Evolutionary conservation across 345 rosid species (phyloP).

Genomic region (Populus ilicifolia): DNA sequence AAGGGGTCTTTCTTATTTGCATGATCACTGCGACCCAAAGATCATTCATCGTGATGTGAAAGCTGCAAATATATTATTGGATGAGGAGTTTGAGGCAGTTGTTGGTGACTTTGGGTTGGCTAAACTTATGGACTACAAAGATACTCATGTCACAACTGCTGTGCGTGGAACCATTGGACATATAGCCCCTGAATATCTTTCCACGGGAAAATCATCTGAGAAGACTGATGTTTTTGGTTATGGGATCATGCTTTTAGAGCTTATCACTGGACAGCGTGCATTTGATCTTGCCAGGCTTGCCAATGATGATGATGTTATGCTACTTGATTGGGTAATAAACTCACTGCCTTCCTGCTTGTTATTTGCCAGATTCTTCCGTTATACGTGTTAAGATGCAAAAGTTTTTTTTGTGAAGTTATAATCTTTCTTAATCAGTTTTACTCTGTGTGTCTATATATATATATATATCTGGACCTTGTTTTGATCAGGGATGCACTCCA

Average conservation of each 20-base stretch:
- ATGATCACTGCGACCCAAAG: slow-evolving; percentile 33
- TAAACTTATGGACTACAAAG: slow-evolving; percentile 31
- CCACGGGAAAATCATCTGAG: slow-evolving; percentile 31
- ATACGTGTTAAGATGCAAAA: not conserved
- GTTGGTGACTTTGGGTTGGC: slow-evolving; percentile 35
- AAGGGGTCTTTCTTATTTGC: slow-evolving; percentile 28
- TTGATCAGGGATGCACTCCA: not conserved
- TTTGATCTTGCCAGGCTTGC: slow-evolving; percentile 34
- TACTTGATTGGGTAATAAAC: slow-evolving; percentile 28
- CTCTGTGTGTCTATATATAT: not conserved
- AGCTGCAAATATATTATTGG: slow-evolving; percentile 32
- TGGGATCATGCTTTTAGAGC: slow-evolving; percentile 33
- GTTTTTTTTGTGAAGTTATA: not conserved
- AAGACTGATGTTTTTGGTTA: slow-evolving; percentile 34
- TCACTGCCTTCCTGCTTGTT: not conserved
- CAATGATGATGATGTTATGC: slow-evolving; percentile 33
- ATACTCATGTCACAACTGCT: slow-evolving; percentile 36
- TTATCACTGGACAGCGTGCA: slow-evolving; percentile 31
- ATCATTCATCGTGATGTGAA: slow-evolving; percentile 34
- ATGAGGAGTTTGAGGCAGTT: slow-evolving; percentile 34
- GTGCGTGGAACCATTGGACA: slow-evolving; percentile 32
- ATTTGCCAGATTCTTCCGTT: not conserved
- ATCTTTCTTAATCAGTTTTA: not conserved
- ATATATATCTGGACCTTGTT: not conserved
- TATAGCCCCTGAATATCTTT: slow-evolving; percentile 33